phyloP scores from a whole-genome alignment of 768 basidiomycete species.

The Naganishia randhawae region DNA sequence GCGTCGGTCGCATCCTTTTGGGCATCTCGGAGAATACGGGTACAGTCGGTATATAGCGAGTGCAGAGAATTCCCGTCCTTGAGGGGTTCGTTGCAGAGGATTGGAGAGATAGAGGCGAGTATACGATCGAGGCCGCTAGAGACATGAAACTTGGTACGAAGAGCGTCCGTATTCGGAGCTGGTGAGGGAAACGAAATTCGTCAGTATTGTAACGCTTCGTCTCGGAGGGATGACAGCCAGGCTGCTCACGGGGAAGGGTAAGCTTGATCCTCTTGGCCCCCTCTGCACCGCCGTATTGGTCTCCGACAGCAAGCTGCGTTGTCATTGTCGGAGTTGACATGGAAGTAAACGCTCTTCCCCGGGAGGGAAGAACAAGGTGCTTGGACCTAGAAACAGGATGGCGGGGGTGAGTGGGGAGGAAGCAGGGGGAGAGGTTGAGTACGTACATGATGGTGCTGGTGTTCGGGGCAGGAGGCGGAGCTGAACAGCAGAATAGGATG shows the following conservation, averaged over 20 bases:
- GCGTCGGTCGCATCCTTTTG: not conserved
- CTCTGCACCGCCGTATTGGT: not conserved
- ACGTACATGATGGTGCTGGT: no score
- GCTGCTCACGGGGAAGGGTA: slow-evolving; percentile 4
- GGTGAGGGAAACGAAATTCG: not conserved
- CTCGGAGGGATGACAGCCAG: no score
- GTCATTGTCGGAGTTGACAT: not conserved
- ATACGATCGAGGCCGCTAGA: slow-evolving; percentile 2
- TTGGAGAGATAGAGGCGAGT: slow-evolving; percentile 11
- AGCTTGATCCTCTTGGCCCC: slow-evolving; percentile 25
- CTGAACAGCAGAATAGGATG: no score
- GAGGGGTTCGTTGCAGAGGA: slow-evolving; percentile 16
- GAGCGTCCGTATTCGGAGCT: slow-evolving; percentile 3
- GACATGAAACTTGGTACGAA: no score
- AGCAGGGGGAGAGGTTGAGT: not conserved
- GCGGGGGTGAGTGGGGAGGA: not conserved
- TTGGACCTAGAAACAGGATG: not conserved
- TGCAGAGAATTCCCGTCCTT: not conserved
- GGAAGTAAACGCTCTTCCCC: slow-evolving; percentile 9
- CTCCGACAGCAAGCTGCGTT: not conserved
- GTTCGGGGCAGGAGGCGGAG: no score
- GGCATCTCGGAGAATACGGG: not conserved
- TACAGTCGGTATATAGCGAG: not conserved
- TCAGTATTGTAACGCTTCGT: not conserved
- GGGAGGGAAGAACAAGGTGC: slow-evolving; percentile 6